A percentile compares a stretch with the other conserved stretches of the same genome.
Conservation (phyloP, 768 basidiomycete genomes). For the Naganishia kalamii region DNA sequence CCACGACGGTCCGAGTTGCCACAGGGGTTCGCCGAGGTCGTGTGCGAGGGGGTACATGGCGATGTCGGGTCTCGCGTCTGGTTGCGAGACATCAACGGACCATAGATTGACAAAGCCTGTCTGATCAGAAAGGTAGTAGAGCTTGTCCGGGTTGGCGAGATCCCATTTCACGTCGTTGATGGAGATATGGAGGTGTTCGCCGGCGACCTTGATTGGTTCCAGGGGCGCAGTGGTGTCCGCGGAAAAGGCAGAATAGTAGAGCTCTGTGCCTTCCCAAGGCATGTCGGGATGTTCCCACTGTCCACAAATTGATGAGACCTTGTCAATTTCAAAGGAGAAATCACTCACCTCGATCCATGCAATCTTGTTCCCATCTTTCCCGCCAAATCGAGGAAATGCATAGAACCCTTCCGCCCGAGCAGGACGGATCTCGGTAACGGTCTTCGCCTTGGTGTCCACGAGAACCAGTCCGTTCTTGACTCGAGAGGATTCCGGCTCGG, state of each 20-base stretch:
- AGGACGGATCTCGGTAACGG: slow-evolving; percentile 49
- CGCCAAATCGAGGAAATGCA: slow-evolving; percentile 56
- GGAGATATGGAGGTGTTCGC: slow-evolving; percentile 53
- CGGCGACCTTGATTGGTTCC: slow-evolving; percentile 53
- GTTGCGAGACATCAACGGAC: slow-evolving; percentile 45
- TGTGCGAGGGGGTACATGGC: slow-evolving; percentile 48
- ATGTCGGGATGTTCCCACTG: slow-evolving; percentile 56
- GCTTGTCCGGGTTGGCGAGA: slow-evolving; percentile 48
- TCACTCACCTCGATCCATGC: slow-evolving; percentile 59
- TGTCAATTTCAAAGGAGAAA: neutral
- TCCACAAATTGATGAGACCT: neutral
- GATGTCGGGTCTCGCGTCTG: slow-evolving; percentile 21
- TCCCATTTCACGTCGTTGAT: slow-evolving; percentile 61
- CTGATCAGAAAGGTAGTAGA: slow-evolving; percentile 62
- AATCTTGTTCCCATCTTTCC: slow-evolving; percentile 54
- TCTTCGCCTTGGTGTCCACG: slow-evolving; percentile 53
- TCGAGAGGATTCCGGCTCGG: slow-evolving; percentile 51
- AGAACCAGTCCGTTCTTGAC: slow-evolving; percentile 58
- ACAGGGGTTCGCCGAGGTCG: slow-evolving; percentile 59
- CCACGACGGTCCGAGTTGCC: slow-evolving; percentile 53
- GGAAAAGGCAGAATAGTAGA: slow-evolving; percentile 55
- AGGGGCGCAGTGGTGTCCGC: slow-evolving; percentile 40
- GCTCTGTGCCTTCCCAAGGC: slow-evolving; percentile 64
- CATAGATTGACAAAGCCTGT: slow-evolving; percentile 67
- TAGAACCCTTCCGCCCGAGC: slow-evolving; percentile 65